These are phyloP conservation scores for Calonectria montana DNA, from an alignment of 2,329 filamentous ascomycete species.

Conservation along the genomic window DNA sequence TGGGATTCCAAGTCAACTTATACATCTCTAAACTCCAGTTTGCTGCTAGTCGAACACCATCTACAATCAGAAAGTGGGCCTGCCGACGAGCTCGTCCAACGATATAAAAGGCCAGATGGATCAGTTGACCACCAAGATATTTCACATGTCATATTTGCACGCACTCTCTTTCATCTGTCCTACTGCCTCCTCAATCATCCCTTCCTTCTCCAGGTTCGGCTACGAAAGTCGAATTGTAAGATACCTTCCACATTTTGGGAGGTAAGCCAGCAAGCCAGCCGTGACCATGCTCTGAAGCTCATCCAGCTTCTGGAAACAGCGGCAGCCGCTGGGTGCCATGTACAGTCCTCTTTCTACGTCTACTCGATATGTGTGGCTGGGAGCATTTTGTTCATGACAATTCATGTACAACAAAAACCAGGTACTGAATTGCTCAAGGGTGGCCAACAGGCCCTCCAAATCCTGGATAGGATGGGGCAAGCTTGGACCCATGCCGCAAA, in stretches of 20 bases:
- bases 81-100: background rate
- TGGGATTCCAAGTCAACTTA: constrained; percentile 4
- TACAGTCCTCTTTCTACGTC: constrained; percentile 24
- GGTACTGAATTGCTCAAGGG: background rate
- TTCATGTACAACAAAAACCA: background rate
- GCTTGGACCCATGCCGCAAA: constrained; percentile 28
- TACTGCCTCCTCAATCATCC: constrained; percentile 63
- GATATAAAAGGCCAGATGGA: constrained; percentile 3
- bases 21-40: background rate
- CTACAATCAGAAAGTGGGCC: background rate
- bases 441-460: background rate
- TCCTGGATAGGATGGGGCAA: constrained; percentile 10
- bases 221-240: constrained; percentile 37
- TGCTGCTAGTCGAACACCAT: constrained; percentile 5
- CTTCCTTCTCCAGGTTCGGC: constrained; percentile 59
- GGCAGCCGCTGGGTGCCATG: constrained; percentile 6
- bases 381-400: constrained; percentile 5
- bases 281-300: constrained; percentile 10
- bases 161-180: constrained; percentile 6
- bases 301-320: constrained; percentile 5
- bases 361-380: constrained; percentile 19
- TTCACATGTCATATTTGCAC: constrained; percentile 14
- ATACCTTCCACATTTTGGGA: constrained; percentile 22
- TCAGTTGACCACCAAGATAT: constrained; percentile 12
- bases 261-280: constrained; percentile 7